phyloP scores from a whole-genome alignment of 1,284 basidiomycete species.

The Ustilago xerochloae region DNA sequence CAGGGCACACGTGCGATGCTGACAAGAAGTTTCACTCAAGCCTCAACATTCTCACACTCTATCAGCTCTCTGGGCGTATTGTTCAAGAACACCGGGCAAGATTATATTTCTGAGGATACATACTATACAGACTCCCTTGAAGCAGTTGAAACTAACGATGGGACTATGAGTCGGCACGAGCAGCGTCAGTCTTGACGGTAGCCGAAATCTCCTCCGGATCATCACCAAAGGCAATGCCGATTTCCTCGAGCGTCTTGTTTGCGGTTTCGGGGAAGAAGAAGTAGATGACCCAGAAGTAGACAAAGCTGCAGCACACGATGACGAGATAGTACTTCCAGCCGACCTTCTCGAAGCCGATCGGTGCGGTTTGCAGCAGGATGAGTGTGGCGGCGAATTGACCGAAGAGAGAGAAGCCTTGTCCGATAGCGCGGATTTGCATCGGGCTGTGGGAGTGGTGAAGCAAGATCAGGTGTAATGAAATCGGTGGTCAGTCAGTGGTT shows the following conservation, averaged over 20 bases:
- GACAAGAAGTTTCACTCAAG: too few species aligned
- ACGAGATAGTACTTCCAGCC: conserved; percentile 1
- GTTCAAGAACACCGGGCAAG: too few species aligned
- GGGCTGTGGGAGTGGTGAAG: background rate
- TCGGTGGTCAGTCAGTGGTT: background rate
- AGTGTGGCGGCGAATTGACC: background rate
- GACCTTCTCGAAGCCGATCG: background rate
- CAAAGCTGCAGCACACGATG: background rate
- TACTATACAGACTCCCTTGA: background rate
- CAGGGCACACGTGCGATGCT: too few species aligned
- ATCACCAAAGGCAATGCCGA: background rate
- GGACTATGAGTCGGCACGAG: background rate
- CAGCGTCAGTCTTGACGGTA: background rate
- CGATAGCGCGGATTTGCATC: conserved; percentile 1
- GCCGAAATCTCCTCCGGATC: background rate
- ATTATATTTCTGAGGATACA: background rate
- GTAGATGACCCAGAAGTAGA: conserved; percentile 1
- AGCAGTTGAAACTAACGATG: background rate
- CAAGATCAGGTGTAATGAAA: too few species aligned
- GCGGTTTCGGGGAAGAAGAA: conserved; percentile 1
- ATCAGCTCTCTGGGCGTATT: too few species aligned
- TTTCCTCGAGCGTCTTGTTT: background rate
- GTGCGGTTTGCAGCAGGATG: background rate
- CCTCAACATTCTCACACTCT: too few species aligned
- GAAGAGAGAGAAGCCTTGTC: background rate